Evolutionary conservation across 345 rosid genomes (phyloP), one percentile per base, ranked within the genome.

Genomic region (Raphanus sativus): DNA sequence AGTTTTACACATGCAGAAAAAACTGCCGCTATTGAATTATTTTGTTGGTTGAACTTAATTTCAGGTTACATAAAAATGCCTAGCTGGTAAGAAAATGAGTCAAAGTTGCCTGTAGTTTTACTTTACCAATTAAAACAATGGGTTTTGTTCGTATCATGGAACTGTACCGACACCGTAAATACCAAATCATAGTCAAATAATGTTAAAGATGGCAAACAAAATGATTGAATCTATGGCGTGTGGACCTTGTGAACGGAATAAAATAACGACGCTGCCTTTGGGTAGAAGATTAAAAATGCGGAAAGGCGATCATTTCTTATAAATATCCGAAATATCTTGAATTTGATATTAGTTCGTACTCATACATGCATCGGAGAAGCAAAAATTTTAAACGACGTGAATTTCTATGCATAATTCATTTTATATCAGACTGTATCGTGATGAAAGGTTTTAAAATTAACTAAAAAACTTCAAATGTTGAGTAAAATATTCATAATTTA

Each of bases 131-230:
- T 48, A 48, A 48, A 48, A 48, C 55, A 5, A n/a, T 48, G 17
- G 55, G 55, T 5, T n/a, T 48, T 13, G 17, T 48, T 48, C 17
- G 54, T 61, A 50, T 28, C 63, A 61, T 61, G 64, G 40, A 62
- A 34, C 33, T 69, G 64, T 48, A 48, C 55, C 55, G 55, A 48
- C 29, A 13, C 69, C 70, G 29, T 40, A 40, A 52, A 15, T 62
- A 62, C 50, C 26, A 71, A 71, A 78, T 78, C 32, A 59, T 33
- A 72, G 56, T 66, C 62, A 42, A 42, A 65, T 58, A 58, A 59
- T 72, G 73, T 45, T 24, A 66, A 34, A 42, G 62, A 77, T 78
- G 81, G 73, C 63, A 78, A 78, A 60, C 77, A 59, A 59, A 45
- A 72, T 78, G 81, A 65, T 71, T 59, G 42, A 2, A 59, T 59